These are phyloP conservation scores for Russula brevipes DNA, from an alignment of 768 basidiomycete species.

Conservation along the genomic window DNA sequence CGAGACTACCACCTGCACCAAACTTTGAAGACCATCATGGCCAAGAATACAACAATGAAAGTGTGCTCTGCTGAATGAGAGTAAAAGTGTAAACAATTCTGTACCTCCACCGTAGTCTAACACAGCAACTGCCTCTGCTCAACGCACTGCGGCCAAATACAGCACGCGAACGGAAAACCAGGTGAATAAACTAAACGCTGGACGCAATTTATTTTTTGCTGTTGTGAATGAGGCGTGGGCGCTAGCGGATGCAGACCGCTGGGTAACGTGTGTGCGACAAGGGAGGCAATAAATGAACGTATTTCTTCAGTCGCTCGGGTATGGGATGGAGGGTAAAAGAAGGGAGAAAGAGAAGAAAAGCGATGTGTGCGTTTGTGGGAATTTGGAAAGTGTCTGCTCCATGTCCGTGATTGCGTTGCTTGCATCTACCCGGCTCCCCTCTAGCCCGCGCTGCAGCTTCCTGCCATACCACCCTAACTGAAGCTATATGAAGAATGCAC, in stretches of 20 bases:
- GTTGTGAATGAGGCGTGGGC: background rate
- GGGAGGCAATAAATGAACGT: slow-evolving; percentile 18
- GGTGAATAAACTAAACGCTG: background rate
- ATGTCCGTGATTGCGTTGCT: slow-evolving; percentile 16
- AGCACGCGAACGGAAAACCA: background rate
- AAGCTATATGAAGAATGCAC: background rate
- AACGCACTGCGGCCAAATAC: slow-evolving; percentile 1
- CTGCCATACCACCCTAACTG: background rate
- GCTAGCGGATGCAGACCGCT: background rate
- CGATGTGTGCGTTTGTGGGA: slow-evolving; percentile 7
- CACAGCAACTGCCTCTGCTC: slow-evolving; percentile 9
- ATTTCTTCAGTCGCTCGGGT: slow-evolving; percentile 18
- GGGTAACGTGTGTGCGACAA: slow-evolving; percentile 5
- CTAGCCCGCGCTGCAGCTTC: background rate
- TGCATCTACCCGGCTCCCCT: slow-evolving; percentile 7
- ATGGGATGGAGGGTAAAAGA: slow-evolving; percentile 12
- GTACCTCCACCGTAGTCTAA: slow-evolving; percentile 6
- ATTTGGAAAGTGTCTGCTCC: slow-evolving; percentile 15
- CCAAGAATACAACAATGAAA: no score
- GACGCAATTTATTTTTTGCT: background rate
- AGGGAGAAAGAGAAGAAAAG: slow-evolving; percentile 1
- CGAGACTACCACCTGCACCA: no score
- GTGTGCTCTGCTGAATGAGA: background rate
- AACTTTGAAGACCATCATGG: no score
- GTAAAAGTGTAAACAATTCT: background rate